Evolutionary conservation across 768 basidiomycete species (phyloP), one percentile per base, ranked within the genome.

Genomic region (Chlorophyllum brunneum): DNA sequence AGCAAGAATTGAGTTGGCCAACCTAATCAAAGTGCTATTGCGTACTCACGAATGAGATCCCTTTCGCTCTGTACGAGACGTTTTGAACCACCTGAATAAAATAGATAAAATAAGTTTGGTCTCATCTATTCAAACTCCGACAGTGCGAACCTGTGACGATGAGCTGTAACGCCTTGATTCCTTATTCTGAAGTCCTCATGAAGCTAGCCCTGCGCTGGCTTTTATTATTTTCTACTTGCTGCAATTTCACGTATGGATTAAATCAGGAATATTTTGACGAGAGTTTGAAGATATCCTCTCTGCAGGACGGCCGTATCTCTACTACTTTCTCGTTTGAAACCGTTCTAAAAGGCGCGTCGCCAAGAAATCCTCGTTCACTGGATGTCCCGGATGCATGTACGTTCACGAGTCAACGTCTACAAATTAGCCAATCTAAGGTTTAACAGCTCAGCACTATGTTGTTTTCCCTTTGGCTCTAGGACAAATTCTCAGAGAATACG

Each of bases 381-480:
- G 72, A 68, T 13, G 65, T 69, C 44, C 81, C 86, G 60, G 75
- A 74, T 59, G 69, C 72, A 69, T 71, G 70, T 82, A 60, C 43
- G 68, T 59, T 23, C 7, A 13, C 15, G 6, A 15, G 27, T 24
- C 13, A 13, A 11, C 29, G 11, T 30, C 20, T 24, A 42, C 1
- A 15, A 29, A n/a, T n/a, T n/a, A n/a, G 5, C 8, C 41, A n/a
- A 37, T 5, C 39, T 45, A 24, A n/a, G 40, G 4, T 34, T 39
- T 8, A 39, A 37, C 55, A 92, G 89, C 82, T 37, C 90, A 91
- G 66, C 93, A 97, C 61, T 93, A 93, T 59, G 83, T 80, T 3
- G 66, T 97, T 11, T 92, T 97, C 56, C 94, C 95, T 0, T 79
- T 95, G 13, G 77, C 87, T 2, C 74, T 98, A 15, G 88, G 94